These are phyloP conservation scores for Talaromyces nanjingensis DNA, from an alignment of 495 filamentous ascomycete species.

Conservation along the genomic window DNA sequence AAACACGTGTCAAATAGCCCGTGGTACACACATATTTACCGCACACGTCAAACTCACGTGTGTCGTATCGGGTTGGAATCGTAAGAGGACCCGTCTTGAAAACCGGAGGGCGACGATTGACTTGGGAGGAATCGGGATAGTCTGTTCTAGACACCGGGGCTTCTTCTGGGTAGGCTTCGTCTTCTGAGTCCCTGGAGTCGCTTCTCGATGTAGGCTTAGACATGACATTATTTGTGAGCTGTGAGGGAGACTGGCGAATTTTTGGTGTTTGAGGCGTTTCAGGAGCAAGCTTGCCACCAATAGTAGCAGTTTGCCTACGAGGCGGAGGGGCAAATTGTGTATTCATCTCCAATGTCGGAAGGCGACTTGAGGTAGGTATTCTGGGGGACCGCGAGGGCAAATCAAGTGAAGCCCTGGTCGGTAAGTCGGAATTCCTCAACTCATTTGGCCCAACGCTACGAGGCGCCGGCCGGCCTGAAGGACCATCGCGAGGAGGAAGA, in stretches of 20 bases:
- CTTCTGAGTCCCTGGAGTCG: conserved; percentile 27
- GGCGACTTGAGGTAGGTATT: not conserved
- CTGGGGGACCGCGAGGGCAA: not conserved
- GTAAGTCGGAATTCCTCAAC: not conserved
- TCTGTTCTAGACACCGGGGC: conserved; percentile 35
- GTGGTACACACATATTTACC: conserved; percentile 82
- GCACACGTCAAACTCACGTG: conserved; percentile 75
- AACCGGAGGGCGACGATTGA: conserved; percentile 76
- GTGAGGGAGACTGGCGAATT: conserved; percentile 24
- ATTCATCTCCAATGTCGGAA: conserved; percentile 3
- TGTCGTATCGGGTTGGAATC: conserved; percentile 79
- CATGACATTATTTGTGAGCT: conserved; percentile 17
- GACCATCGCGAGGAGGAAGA: conserved; percentile 7
- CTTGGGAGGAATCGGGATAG: conserved; percentile 78
- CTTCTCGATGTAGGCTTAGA: conserved; percentile 4
- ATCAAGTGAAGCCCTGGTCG: not conserved
- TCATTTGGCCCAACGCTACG: not conserved
- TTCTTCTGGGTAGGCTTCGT: conserved; percentile 20
- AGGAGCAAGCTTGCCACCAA: conserved; percentile 5
- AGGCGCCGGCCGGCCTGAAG: not conserved
- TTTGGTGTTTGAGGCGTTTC: conserved; percentile 3
- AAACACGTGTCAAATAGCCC: conserved; percentile 76
- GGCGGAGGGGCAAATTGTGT: conserved; percentile 11
- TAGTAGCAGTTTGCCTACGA: conserved; percentile 6
- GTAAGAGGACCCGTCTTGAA: conserved; percentile 61